Percentiles rank a stretch among this genome's conserved stretches.
phyloP scores from a whole-genome alignment of 1,139 yeast genomes.

The Casaregolazyma lundiana region DNA sequence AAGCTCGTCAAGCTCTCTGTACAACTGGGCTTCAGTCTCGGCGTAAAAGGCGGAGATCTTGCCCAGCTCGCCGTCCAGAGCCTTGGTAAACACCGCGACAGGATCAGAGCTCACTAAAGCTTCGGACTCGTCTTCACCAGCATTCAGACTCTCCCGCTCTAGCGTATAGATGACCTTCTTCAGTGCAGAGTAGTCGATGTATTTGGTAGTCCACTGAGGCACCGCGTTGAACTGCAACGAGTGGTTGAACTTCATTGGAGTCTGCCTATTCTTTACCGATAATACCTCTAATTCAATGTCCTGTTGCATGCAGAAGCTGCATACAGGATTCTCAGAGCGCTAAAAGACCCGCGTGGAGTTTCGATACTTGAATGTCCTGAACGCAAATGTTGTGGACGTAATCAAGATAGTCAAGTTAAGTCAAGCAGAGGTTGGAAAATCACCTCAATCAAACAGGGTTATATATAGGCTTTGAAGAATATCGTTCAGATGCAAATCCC shows the following conservation, averaged over 20 bases:
- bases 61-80: conserved; percentile 50
- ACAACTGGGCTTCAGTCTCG: conserved; percentile 46
- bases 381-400: no score
- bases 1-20: conserved; percentile 43
- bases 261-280: not conserved
- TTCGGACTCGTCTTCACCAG: conserved; percentile 32
- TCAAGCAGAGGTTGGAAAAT: no score
- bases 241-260: conserved; percentile 64
- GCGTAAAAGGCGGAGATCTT: conserved; percentile 56
- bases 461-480: no score
- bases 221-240: conserved; percentile 74
- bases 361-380: no score
- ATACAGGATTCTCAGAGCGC: no score
- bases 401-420: no score
- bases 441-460: no score
- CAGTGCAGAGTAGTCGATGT: conserved; percentile 59
- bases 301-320: not conserved
- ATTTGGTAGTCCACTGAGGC: conserved; percentile 72
- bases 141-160: conserved; percentile 36
- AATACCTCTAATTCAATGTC: conserved; percentile 5
- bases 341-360: no score
- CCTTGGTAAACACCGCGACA: conserved; percentile 45
- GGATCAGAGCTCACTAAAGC: conserved; percentile 37
- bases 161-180: conserved; percentile 55
- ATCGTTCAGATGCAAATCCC: no score